Conservation (phyloP, 306 rosid genomes). For the Begonia masoniana region DNA sequence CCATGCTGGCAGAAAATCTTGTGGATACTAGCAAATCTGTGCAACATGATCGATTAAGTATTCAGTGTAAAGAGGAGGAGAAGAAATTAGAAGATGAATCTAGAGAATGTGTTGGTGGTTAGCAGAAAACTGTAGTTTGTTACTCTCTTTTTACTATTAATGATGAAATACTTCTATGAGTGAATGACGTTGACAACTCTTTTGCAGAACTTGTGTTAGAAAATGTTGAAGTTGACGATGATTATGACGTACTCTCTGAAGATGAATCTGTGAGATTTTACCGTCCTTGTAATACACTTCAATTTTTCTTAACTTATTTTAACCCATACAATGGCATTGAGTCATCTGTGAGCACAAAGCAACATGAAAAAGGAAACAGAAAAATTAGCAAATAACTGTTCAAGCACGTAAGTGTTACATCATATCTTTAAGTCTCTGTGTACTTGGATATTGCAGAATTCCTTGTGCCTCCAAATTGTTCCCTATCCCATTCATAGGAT, state of each 20-base stretch:
- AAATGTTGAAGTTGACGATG: constrained; percentile 23
- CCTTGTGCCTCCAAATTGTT: too few relatives aligned
- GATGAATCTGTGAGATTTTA: constrained; percentile 29
- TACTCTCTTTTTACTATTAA: constrained; percentile 6
- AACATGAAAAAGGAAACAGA: not conserved
- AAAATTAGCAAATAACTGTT: too few relatives aligned
- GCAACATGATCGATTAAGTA: constrained; percentile 26
- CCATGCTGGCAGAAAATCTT: constrained; percentile 97
- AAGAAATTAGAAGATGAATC: constrained; percentile 26
- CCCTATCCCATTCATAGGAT: too few relatives aligned
- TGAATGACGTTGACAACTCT: not conserved
- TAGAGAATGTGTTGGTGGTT: constrained; percentile 42
- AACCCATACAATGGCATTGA: not conserved
- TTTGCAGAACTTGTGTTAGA: constrained; percentile 33
- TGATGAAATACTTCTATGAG: constrained; percentile 6
- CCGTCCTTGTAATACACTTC: constrained; percentile 4
- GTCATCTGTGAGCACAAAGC: not conserved
- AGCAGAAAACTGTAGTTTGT: constrained; percentile 21
- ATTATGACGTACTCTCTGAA: constrained; percentile 6
- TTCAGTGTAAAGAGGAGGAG: constrained; percentile 26
- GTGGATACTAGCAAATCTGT: constrained; percentile 54
- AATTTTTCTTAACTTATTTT: constrained; percentile 3
- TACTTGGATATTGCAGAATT: too few relatives aligned
- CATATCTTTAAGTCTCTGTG: too few relatives aligned
- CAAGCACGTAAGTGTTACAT: too few relatives aligned